Conservation (phyloP, 2,329 filamentous ascomycete genomes). For the Aciculosporium take region DNA sequence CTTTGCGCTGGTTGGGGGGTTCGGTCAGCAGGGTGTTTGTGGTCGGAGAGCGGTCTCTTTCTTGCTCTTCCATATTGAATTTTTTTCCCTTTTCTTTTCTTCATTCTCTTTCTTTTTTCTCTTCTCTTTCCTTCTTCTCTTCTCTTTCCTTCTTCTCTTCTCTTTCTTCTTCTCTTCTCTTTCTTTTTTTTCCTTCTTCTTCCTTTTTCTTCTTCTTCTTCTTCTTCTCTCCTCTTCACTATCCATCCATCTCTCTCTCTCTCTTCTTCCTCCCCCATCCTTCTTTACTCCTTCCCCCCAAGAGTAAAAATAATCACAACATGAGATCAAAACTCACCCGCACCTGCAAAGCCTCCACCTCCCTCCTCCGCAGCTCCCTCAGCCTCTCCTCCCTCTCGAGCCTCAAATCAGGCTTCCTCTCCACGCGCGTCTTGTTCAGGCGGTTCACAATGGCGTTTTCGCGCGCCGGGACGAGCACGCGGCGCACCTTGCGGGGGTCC, state of each 20-base stretch:
- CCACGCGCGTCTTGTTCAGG: slow-evolving; percentile 91
- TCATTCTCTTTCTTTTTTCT: background rate
- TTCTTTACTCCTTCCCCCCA: background rate
- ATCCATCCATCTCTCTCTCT: background rate
- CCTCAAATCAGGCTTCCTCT: slow-evolving; percentile 71
- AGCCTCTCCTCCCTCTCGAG: slow-evolving; percentile 68
- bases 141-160: background rate
- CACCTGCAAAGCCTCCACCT: slow-evolving; percentile 47
- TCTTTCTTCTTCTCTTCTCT: background rate
- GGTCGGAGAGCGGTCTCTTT: no score
- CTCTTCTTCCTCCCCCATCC: background rate
- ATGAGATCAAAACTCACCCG: slow-evolving; percentile 45
- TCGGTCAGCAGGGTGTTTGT: no score
- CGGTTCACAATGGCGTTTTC: slow-evolving; percentile 90
- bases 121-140: background rate
- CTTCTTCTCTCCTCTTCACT: no score
- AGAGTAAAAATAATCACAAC: slow-evolving; percentile 80
- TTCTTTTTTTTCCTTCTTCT: background rate
- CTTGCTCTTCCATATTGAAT: no score
- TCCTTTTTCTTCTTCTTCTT: background rate
- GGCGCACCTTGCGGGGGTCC: slow-evolving; percentile 71
- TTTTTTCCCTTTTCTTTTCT: background rate
- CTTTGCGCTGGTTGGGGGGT: no score
- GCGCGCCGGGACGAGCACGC: slow-evolving; percentile 61
- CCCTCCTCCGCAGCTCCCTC: slow-evolving; percentile 55